Base-by-base conservation (phyloP, 371 early-diverging fungal genomes). In the Apophysomyces trapeziformis region DNA sequence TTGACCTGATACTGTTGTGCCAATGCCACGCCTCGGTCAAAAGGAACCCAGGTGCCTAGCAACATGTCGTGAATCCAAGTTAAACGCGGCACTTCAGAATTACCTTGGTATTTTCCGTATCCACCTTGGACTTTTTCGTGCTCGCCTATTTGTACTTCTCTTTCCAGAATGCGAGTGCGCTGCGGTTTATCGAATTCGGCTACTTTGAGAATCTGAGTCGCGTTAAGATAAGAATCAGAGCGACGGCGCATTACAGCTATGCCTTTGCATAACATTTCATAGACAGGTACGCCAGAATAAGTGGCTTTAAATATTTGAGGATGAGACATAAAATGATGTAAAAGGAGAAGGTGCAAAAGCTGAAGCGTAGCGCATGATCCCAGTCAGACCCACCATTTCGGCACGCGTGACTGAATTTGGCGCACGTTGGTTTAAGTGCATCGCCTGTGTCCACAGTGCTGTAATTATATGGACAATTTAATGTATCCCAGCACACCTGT, bases 51-150 rank as follows among this genome's bases (percentile, higher is more conserved):
- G 13, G 84, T 84, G 16, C 84, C 84, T 84, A 43, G 8, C 21
- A 64, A 39, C 13, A 56, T 44, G 36, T 16, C 16, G 41, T 38
- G 13, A 26, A 60, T 44, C 37, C 61, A 32, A 32, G 1, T 18
- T 11, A 39, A 14, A n/a, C 21, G 63, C 35, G 21, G 46, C 37
- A 37, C 61, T 72, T 11, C 8, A 13, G 72, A 86, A 4, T 87
- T 95, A 66, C 96, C 96, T 80, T 96, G 95, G 67, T 94, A 95
- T 79, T 95, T 95, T 44, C 97, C 97, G 61, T 96, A 95, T 5
- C 97, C 97, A 7, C 97, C 97, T 76, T 96, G 96, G 12, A 96
- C 91, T 74, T 95, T 95, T 59, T 96, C 96, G 61, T 92, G 94
- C 47, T 82, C 72, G 9, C 93, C 94, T 2, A 70, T 85, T 64